These are phyloP conservation scores for Aphanomyces stellatus DNA, from an alignment of 352 stramenopile species.

Conservation along the genomic window DNA sequence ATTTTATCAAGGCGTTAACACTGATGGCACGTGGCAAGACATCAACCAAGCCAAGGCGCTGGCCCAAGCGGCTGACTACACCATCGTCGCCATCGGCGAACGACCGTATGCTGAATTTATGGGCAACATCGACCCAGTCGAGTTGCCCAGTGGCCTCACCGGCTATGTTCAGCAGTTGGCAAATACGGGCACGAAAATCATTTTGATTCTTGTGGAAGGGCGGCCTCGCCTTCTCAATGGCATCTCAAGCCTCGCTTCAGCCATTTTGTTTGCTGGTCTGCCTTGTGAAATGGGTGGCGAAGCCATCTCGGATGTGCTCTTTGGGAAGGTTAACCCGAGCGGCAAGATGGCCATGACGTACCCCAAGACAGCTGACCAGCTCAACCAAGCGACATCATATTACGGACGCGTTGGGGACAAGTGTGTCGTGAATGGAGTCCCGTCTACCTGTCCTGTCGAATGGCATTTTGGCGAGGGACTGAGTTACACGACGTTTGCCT, in stretches of 20 bases:
- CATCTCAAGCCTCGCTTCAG: conserved; percentile 45
- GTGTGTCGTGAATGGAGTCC: conserved; percentile 38
- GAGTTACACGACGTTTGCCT: conserved; percentile 61
- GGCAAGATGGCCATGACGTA: conserved; percentile 77
- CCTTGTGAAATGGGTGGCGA: conserved; percentile 68
- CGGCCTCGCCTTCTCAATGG: conserved; percentile 64
- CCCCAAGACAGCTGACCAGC: conserved; percentile 44
- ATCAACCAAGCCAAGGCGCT: conserved; percentile 43
- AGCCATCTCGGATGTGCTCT: conserved; percentile 75
- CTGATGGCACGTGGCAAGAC: conserved; percentile 48
- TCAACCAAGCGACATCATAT: conserved; percentile 62
- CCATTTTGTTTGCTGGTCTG: conserved; percentile 71
- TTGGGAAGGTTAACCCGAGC: conserved; percentile 72
- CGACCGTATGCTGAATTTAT: conserved; percentile 69
- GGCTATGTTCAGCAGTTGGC: conserved; percentile 61
- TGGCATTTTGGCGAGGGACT: conserved; percentile 59
- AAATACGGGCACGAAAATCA: conserved; percentile 62
- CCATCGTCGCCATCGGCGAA: conserved; percentile 72
- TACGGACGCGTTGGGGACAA: conserved; percentile 50
- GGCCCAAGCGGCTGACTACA: conserved; percentile 43
- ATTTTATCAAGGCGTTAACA: conserved; percentile 39
- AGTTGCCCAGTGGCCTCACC: conserved; percentile 49
- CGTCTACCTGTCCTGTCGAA: conserved; percentile 40
- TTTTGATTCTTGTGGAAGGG: conserved; percentile 71
- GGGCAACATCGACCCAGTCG: conserved; percentile 38